Base-by-base conservation (phyloP, 2,329 filamentous ascomycete genomes). In the Ramularia collo-cygni region DNA sequence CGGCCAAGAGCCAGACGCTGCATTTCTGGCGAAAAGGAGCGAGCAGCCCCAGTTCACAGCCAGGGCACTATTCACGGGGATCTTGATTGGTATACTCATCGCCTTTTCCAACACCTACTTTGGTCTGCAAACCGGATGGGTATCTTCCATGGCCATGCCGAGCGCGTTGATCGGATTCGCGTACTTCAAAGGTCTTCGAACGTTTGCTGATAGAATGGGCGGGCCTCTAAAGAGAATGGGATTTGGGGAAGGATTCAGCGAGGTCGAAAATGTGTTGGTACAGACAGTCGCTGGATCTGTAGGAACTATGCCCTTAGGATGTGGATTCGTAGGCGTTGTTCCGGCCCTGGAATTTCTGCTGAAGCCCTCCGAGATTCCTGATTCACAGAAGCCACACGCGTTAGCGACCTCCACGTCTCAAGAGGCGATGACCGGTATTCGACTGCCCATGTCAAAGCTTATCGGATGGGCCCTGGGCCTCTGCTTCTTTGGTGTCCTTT, bases 41-140 rank as follows among this genome's bases (percentile, higher is more conserved):
- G 52, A 56, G 33, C 51, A 71, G 46, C 67, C 69, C 4, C 76
- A 76, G 33, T 95, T 98, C 66, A 96, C 92, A 1, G 42, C 82
- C 17, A 82, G 92, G 40, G 87, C 87, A 36, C 73, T 96, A 28
- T 59, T 79, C 4, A 86, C 85, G 18, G 92, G 92, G 12, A 71
- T 94, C 4, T 68, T 77, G 3, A 92, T 98, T 48, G 92, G 92
- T 28, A 77, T 92, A 4, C 71, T 96, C 40, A 95, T 96, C 57
- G 92, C 85, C 59, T 95, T 95, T 62, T 93, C 86, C 37, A 98
- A 98, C 61, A 95, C 93, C 71, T 98, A 96, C 64, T 98, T 98
- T 61, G 92, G 92, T n/a, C 71, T 98, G 21, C 92, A 96, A 66
- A 93, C 86, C 18, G 81, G 81, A 50, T 85, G 81, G 81, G 76